Conservation (phyloP, 768 basidiomycete genomes). For the Boletus rubescentipes region DNA sequence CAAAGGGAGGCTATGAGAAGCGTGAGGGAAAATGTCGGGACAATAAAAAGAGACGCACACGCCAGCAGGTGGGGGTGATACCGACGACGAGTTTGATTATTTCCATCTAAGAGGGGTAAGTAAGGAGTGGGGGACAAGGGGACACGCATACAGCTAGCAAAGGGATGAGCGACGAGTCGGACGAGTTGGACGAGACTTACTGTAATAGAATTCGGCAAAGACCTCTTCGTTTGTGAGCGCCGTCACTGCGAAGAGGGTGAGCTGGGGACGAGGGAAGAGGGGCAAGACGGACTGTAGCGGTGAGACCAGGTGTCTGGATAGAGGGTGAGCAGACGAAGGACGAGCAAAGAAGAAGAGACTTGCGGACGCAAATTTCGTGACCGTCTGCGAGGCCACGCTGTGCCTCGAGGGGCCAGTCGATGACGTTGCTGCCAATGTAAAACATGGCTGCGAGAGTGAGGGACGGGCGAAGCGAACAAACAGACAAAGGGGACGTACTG, state of each 20-base stretch:
- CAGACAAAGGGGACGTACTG: conserved; percentile 24
- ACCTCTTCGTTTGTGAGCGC: conserved; percentile 59
- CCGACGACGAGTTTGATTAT: conserved; percentile 54
- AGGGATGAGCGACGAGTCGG: conserved; percentile 1
- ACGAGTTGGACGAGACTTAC: conserved; percentile 32
- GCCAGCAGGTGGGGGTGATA: conserved; percentile 61
- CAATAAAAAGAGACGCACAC: conserved; percentile 35
- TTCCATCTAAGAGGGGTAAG: conserved; percentile 39
- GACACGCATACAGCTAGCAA: conserved; percentile 23
- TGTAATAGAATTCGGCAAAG: conserved; percentile 80
- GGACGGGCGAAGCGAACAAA: rapidly evolving
- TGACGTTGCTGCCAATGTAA: conserved; percentile 58
- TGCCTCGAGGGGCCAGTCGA: conserved; percentile 56
- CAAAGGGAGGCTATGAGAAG: conserved; percentile 54
- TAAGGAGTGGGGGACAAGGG: rapidly evolving
- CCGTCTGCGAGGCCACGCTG: conserved; percentile 53
- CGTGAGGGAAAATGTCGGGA: background rate
- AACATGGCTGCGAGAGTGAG: conserved; percentile 48
- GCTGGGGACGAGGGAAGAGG: background rate
- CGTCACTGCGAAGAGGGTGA: conserved; percentile 43
- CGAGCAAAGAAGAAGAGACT: conserved; percentile 27
- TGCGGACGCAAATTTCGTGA: conserved; percentile 61
- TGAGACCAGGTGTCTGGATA: conserved; percentile 33
- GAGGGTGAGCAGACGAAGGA: background rate
- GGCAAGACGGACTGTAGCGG: conserved; percentile 43